Percentiles rank a stretch among this genome's conserved stretches.
Conservation (phyloP, 2,329 filamentous ascomycete species). For the Fusarium hostae region DNA sequence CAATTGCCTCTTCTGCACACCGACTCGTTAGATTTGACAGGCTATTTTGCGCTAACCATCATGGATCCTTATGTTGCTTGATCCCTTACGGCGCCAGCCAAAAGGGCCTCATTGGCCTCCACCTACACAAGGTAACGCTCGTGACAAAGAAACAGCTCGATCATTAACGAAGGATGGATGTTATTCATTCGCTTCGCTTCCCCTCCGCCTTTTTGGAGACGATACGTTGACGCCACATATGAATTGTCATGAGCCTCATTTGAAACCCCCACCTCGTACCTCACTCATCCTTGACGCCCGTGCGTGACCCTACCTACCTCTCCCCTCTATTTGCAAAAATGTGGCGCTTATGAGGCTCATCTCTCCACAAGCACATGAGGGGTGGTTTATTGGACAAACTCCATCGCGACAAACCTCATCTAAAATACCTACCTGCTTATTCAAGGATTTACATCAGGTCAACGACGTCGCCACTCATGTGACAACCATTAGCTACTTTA, state of each 20-base stretch:
- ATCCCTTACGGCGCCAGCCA: not conserved
- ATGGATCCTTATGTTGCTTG: not conserved
- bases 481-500: not conserved
- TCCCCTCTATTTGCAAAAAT: not conserved
- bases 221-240: not conserved
- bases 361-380: slow-evolving; percentile 26
- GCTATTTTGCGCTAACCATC: slow-evolving; percentile 6
- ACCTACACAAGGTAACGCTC: not conserved
- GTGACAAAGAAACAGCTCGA: not conserved
- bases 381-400: slow-evolving; percentile 20
- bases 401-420: slow-evolving; percentile 20
- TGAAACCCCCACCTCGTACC: slow-evolving; percentile 16
- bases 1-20: slow-evolving; percentile 26
- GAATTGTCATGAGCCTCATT: not conserved
- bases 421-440: not conserved
- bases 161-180: not conserved
- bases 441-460: not conserved
- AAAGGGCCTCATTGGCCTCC: not conserved
- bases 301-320: not conserved
- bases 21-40: slow-evolving; percentile 20
- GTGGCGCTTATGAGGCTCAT: slow-evolving; percentile 37
- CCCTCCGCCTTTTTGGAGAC: not conserved
- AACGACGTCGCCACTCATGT: slow-evolving; percentile 4
- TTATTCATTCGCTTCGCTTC: not conserved
- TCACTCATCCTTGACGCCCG: not conserved